Evolutionary conservation across 306 rosid genomes (phyloP).

Genomic region (Castanea crenata): DNA sequence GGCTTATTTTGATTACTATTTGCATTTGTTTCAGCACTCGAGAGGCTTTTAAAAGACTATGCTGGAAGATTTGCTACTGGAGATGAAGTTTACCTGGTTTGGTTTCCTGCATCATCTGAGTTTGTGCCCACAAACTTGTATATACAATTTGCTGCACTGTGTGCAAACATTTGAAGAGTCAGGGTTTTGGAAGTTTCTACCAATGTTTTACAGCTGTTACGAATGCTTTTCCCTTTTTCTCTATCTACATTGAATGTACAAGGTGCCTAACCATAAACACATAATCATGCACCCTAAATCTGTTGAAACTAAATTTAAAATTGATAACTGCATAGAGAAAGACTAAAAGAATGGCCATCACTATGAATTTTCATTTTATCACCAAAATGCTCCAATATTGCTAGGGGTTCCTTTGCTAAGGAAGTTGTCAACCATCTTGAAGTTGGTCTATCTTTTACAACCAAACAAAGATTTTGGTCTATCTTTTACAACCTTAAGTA

Average conservation of each 20-base stretch:
- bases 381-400: neutral
- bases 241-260: neutral
- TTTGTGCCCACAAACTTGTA: neutral
- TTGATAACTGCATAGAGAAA: neutral
- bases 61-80: slow-evolving; percentile 61
- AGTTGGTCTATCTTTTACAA: neutral
- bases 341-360: neutral
- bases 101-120: slow-evolving; percentile 6
- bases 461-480: neutral
- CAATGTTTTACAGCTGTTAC: neutral
- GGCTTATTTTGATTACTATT: slow-evolving; percentile 5
- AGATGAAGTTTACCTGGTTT: slow-evolving; percentile 51
- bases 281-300: neutral
- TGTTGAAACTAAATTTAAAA: neutral
- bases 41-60: slow-evolving; percentile 39
- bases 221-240: neutral
- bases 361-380: neutral
- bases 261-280: neutral
- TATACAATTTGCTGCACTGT: neutral
- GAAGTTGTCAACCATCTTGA: neutral
- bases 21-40: slow-evolving; percentile 46
- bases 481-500: neutral
- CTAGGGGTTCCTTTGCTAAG: neutral
- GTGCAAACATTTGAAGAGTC: neutral
- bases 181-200: neutral